These are phyloP conservation scores for Omphalotus guepiniiformis DNA, from an alignment of 768 basidiomycete genomes.

Conservation along the genomic window DNA sequence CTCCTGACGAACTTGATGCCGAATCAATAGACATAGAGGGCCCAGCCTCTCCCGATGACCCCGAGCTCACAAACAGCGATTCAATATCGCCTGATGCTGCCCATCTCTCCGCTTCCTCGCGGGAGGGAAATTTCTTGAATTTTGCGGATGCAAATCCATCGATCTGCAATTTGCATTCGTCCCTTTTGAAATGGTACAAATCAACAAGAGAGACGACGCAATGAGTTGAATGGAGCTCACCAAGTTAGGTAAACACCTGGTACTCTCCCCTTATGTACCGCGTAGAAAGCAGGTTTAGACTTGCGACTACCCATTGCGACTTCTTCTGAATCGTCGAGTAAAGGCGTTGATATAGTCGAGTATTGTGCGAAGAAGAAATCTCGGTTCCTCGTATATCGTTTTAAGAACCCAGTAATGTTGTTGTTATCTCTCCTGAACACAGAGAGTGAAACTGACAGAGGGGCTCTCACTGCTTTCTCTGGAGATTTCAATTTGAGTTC, in stretches of 20 bases:
- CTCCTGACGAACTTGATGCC: neutral
- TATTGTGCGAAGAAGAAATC: too few relatives aligned
- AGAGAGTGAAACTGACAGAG: too few relatives aligned
- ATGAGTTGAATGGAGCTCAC: constrained; percentile 35
- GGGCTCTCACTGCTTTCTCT: too few relatives aligned
- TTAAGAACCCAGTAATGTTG: too few relatives aligned
- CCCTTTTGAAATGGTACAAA: constrained; percentile 38
- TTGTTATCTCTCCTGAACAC: too few relatives aligned
- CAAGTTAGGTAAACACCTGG: constrained; percentile 72
- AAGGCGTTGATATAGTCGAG: too few relatives aligned
- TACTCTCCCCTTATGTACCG: constrained; percentile 59
- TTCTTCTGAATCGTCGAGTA: neutral
- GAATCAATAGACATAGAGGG: too few relatives aligned
- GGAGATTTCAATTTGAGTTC: too few relatives aligned
- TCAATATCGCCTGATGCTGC: too few relatives aligned
- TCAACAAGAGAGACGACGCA: neutral
- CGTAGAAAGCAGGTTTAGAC: constrained; percentile 48
- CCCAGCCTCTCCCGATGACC: too few relatives aligned
- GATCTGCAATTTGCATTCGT: constrained; percentile 65
- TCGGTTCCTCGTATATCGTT: too few relatives aligned
- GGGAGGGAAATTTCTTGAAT: constrained; percentile 64
- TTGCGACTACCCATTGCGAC: neutral
- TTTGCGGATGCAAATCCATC: constrained; percentile 57
- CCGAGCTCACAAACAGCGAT: too few relatives aligned
- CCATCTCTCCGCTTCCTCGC: constrained; percentile 49